Base-by-base conservation (phyloP, 176 grass and related monocot genomes). In the Aegilops sharonensis region DNA sequence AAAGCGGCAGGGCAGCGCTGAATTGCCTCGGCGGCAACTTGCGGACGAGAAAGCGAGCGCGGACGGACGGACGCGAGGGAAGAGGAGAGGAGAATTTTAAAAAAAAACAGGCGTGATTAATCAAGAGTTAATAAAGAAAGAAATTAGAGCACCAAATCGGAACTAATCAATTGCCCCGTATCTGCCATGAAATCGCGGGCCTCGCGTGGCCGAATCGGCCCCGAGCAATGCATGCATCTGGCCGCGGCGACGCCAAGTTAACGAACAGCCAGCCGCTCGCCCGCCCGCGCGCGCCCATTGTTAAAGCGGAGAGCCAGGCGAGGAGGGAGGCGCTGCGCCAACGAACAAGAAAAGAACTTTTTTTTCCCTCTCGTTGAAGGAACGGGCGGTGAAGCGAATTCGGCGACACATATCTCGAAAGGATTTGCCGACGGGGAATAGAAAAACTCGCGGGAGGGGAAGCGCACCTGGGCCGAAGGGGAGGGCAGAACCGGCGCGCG, bases 141-240 rank as follows among this genome's bases (percentile, higher is more conserved):
- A 47, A 84, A 91, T 87, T 72, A 75, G 72, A 84, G 60, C 75
- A 72, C 61, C 68, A 84, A 91, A 91, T 91, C 85, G 45, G 14
- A 69, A 67, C 37, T 75, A 91, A 85, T 91, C 68, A 91, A 85
- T 75, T 62, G 17, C 61, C 37, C 64, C 68, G 89, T 72, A 90
- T 87, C 89, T 59, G 85, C 12, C 40, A 74, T 82, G 67, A 84
- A 87, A 87, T 91, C 85, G 77, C 62, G 78, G 37, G 69, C 71
- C 88, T 70, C 63, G 10, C 83, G 68, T 75, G 88, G 78, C 83
- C 37, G 18, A 78, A 90, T 85, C 78, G 6, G 25, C 25, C 29
- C 75, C 63, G 70, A 77, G 77, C 89, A 91, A 91, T 91, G 81
- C 89, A 84, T 87, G 81, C 89, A 84, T 87, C 89, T 81, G 75